Evolutionary conservation across 164 flowering plant genomes (phyloP).

Genomic region (Tinospora cordifolia): DNA sequence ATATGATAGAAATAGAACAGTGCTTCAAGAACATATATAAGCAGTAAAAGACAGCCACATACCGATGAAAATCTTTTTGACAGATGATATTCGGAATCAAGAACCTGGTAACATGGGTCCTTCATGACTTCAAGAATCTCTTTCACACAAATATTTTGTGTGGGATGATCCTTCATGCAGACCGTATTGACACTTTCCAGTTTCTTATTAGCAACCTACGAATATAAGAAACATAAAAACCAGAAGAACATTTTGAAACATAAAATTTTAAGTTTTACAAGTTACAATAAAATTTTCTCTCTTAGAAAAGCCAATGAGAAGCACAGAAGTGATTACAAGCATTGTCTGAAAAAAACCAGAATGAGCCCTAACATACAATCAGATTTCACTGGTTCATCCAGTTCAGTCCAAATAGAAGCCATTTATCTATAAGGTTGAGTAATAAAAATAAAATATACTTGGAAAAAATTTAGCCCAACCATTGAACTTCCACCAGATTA

Average conservation of each 20-base stretch:
- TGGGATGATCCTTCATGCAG: constrained; percentile 19
- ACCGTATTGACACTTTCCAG: constrained; percentile 22
- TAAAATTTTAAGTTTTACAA: neutral
- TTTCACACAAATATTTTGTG: constrained; percentile 19
- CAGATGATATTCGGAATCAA: constrained; percentile 59
- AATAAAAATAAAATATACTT: no score
- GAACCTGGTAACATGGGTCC: constrained; percentile 41
- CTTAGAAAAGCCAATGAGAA: neutral
- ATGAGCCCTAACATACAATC: neutral
- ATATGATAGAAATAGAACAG: neutral
- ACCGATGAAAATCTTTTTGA: constrained; percentile 42
- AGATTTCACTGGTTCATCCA: no score
- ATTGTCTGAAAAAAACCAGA: neutral
- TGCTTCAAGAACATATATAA: neutral
- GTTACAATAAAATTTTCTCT: neutral
- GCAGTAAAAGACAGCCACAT: constrained; percentile 15
- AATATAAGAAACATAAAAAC: constrained; percentile 4
- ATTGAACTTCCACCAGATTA: no score
- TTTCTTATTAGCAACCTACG: constrained; percentile 39
- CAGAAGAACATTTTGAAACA: neutral
- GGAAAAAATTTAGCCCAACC: no score
- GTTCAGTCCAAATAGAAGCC: no score
- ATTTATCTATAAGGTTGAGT: no score
- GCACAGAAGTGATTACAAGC: neutral
- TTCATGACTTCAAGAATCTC: constrained; percentile 35